A percentile compares a stretch with the other conserved stretches of the same genome.
Evolutionary conservation across 495 filamentous ascomycete genomes (phyloP).

Genomic region (Podospora tetraspora): DNA sequence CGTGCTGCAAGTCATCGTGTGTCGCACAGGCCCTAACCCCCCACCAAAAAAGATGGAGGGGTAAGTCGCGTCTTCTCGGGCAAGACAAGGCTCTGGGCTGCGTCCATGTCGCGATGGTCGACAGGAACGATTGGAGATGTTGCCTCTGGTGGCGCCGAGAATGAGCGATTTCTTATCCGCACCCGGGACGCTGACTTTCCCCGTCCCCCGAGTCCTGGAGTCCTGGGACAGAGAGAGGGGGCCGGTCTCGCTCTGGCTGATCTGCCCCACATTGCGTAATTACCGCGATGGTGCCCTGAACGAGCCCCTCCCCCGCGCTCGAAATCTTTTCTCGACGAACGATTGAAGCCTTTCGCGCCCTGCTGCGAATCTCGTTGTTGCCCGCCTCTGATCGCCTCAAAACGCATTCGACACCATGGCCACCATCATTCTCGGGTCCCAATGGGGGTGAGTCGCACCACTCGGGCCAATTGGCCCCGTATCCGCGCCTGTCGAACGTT

Average conservation of each 20-base stretch:
- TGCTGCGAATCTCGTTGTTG: neutral
- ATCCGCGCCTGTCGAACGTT: constrained; percentile 10
- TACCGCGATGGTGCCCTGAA: neutral
- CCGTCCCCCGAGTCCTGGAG: neutral
- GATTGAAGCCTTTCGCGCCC: neutral
- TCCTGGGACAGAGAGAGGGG: neutral
- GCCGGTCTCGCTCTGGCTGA: neutral
- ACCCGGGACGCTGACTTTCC: neutral
- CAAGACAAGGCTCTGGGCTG: neutral
- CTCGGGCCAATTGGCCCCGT: constrained; percentile 4
- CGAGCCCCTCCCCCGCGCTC: constrained; percentile 18
- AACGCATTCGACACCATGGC: constrained; percentile 14
- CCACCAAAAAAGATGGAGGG: neutral
- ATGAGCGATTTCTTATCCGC: neutral
- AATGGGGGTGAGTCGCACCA: constrained; percentile 15
- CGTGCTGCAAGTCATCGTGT: neutral
- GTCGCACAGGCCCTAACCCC: neutral
- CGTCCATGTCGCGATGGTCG: neutral
- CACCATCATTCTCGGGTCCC: constrained; percentile 19
- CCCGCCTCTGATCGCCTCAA: neutral
- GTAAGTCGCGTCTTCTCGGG: neutral
- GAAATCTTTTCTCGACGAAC: constrained; percentile 14
- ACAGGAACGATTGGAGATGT: neutral
- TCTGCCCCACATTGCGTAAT: neutral
- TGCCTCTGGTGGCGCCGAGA: neutral